A percentile compares a stretch with the other conserved stretches of the same genome.
These are phyloP conservation scores for Plectosphaerella plurivora DNA, from an alignment of 2,329 filamentous ascomycete species.

Conservation along the genomic window DNA sequence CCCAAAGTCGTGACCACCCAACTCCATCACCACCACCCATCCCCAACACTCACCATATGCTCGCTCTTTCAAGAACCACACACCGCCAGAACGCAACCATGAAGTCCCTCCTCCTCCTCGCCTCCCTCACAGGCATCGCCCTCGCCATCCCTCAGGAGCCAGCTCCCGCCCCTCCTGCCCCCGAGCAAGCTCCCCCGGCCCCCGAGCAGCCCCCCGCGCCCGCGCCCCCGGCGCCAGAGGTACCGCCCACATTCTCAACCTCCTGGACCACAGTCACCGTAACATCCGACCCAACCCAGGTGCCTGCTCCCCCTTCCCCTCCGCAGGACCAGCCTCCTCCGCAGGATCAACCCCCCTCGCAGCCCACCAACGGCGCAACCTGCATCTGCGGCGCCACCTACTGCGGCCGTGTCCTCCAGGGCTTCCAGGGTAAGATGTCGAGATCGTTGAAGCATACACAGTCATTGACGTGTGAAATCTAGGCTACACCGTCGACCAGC, in stretches of 20 bases:
- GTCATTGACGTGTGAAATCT: not conserved
- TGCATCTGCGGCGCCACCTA: slow-evolving; percentile 39
- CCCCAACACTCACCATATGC: not conserved
- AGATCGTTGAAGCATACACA: not conserved
- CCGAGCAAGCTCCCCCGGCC: not conserved
- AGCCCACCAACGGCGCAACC: slow-evolving; percentile 21
- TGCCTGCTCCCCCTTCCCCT: not conserved
- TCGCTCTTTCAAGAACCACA: no score
- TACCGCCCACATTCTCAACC: not conserved
- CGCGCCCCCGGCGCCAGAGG: not conserved
- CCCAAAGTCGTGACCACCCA: not conserved
- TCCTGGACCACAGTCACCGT: slow-evolving; percentile 7
- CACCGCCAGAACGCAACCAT: not conserved
- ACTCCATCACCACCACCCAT: not conserved
- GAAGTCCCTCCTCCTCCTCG: not conserved
- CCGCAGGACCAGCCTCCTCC: not conserved
- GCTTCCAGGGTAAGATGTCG: slow-evolving; percentile 6
- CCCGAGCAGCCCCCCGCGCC: not conserved
- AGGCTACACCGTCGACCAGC: slow-evolving; percentile 17
- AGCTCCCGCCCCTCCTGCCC: not conserved
- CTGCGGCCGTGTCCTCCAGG: slow-evolving; percentile 31
- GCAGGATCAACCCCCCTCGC: not conserved
- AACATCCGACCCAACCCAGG: slow-evolving; percentile 1
- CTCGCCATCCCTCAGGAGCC: not conserved
- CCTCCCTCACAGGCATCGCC: not conserved